These are phyloP conservation scores for Lumnitzera littorea DNA, from an alignment of 345 rosid species.

Conservation along the genomic window DNA sequence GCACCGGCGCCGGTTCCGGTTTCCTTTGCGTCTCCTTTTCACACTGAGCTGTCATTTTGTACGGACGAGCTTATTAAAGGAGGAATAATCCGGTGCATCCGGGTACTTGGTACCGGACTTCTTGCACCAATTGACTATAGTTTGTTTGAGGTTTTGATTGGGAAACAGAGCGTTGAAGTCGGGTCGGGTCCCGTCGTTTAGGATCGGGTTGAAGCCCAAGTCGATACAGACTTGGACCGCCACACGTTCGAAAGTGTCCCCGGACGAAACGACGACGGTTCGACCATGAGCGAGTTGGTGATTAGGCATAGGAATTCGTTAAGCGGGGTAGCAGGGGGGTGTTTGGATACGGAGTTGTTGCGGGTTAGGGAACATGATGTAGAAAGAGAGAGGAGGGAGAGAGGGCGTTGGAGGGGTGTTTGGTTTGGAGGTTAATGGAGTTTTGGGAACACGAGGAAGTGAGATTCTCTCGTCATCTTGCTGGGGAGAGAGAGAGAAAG, in stretches of 20 bases:
- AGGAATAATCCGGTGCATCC: slow-evolving; percentile 33
- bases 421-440: not conserved
- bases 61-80: slow-evolving; percentile 36
- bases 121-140: slow-evolving; percentile 23
- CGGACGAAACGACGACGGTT: slow-evolving; percentile 34
- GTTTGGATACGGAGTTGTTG: not conserved
- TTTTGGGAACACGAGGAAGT: not conserved
- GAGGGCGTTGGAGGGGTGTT: not conserved
- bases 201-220: slow-evolving; percentile 11
- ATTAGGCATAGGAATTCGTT: slow-evolving; percentile 26
- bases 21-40: not conserved
- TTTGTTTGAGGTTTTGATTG: slow-evolving; percentile 18
- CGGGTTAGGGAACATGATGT: slow-evolving; percentile 3
- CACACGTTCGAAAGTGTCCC: slow-evolving; percentile 31
- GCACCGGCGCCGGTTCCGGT: slow-evolving; percentile 13
- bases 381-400: not conserved
- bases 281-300: slow-evolving; percentile 26
- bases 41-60: slow-evolving; percentile 23
- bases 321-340: slow-evolving; percentile 12
- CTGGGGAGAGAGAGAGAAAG: no score
- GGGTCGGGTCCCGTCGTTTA: slow-evolving; percentile 10
- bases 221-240: slow-evolving; percentile 26
- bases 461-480: not conserved
- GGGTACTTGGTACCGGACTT: slow-evolving; percentile 3
- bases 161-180: slow-evolving; percentile 20